Evolutionary conservation across 306 rosid species (phyloP), one percentile per base, ranked within the genome.

Genomic region (Corylus heterophylla): DNA sequence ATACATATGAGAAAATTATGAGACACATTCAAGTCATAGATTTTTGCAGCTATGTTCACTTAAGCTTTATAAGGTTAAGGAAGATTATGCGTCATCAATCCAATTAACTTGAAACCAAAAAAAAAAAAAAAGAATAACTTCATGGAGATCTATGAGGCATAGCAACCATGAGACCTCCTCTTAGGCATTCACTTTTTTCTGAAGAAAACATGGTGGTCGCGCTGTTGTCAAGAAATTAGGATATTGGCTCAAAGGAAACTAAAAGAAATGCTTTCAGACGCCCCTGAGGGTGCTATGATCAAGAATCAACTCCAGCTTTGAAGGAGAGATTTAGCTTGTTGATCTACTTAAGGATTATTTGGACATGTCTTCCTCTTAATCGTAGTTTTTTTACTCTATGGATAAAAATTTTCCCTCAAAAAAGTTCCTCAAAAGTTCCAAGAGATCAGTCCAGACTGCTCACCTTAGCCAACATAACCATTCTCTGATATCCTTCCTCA

Each of bases 381-480:
- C 5, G 29, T 12, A 54, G 14, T 18, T 42, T 39, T 42, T 42
- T 4, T 7, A 68, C 72, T 67, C 22, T 39, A 31, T 7, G 42
- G 51, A 42, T 39, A 39, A 48, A 6, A 68, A 0, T 22, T 39
- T n/a, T 42, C 11, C 25, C 11, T 13, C 29, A 22, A 45, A 82
- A 67, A 18, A 3, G 16, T 42, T 27, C 17, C 47, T 16, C 51
- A 76, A 25, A 18, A 74, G 68, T 3, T 59, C 50, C 54, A 75
- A 76, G 75, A 76, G 54, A 44, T 64, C 69, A 50, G 80, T 61
- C 25, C 69, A 58, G 67, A 76, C 74, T 76, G 71, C 76, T 42
- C 74, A 93, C 98, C 98, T 96, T 84, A 96, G 74, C 97, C 97
- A 93, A 87, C 82, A 51, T 75, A 96, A 80, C 99, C 99, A 96